These are phyloP conservation scores for Salix dunnii DNA, from an alignment of 345 rosid genomes.

Conservation along the genomic window DNA sequence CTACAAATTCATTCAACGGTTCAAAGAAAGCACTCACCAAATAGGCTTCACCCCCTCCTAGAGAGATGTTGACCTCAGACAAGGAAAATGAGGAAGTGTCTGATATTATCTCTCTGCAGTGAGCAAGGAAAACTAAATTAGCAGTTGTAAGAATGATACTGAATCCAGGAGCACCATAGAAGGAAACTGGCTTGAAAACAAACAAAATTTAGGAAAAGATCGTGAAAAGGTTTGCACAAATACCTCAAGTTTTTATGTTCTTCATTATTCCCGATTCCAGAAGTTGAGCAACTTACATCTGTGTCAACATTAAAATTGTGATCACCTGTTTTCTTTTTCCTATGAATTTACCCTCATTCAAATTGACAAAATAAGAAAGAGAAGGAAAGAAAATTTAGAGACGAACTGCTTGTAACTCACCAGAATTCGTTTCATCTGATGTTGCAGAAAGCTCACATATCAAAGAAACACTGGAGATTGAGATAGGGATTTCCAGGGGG, in stretches of 20 bases:
- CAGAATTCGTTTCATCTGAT: constrained; percentile 56
- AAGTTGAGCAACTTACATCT: constrained; percentile 47
- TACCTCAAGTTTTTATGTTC: constrained; percentile 43
- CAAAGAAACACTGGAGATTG: constrained; percentile 65
- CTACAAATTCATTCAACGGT: constrained; percentile 5
- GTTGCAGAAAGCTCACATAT: constrained; percentile 62
- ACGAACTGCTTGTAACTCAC: constrained; percentile 37
- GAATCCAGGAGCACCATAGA: not conserved
- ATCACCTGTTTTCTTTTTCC: not conserved
- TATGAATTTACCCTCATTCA: not conserved
- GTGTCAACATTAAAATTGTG: constrained; percentile 17
- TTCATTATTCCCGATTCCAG: constrained; percentile 42
- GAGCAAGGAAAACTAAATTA: constrained; percentile 22
- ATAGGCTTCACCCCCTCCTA: constrained; percentile 61
- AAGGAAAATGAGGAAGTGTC: constrained; percentile 49
- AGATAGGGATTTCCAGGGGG: constrained; percentile 73
- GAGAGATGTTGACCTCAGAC: constrained; percentile 59
- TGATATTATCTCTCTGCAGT: constrained; percentile 50
- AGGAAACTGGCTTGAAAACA: constrained; percentile 3
- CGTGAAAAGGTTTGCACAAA: constrained; percentile 1
- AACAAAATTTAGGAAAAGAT: not conserved
- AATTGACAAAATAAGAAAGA: not conserved
- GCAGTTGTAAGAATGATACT: constrained; percentile 6
- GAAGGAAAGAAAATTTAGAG: constrained; percentile 20
- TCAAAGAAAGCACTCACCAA: constrained; percentile 49